Base-by-base conservation (phyloP, 164 flowering plant species). In the Annona squamosa region DNA sequence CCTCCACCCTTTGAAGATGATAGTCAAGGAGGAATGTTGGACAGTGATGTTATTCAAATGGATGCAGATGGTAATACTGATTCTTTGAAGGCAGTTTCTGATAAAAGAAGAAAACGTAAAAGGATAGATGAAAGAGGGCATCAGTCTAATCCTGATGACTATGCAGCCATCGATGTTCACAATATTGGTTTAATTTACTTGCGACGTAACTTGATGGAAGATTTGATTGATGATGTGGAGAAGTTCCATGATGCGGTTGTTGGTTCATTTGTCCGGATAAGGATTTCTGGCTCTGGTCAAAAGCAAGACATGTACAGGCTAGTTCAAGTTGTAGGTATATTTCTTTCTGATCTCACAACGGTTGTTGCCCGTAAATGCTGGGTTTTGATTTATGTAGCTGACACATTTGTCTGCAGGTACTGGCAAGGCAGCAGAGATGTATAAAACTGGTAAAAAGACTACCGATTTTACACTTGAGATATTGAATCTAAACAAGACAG, bases 221-320 rank as follows among this genome's bases (percentile, higher is more conserved):
- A 85, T 73, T 80, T 95, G 67, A 76, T 95, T 74, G 97, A 86
- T 62, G 94, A 95, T 75, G 18, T 74, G 64, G 97, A 89, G 10
- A 82, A 77, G 9, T 91, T 95, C 77, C 83, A 85, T 46, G 88
- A 85, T 57, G 89, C 87, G 81, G 97, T 88, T 72, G 87, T 88
- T 81, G 97, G 97, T 67, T 74, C 92, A 57, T 93, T 93, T 86
- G 98, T 88, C 18, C 85, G 97, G 77, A 88, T 95, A 79, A 87
- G 97, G 76, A 95, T 95, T 71, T 85, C 93, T 75, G 94, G 97
- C 71, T 80, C 85, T 70, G 80, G 65, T 77, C 96, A 90, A 76
- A 95, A 89, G 81, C 98, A 95, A 79, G 99, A 95, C 77, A 81
- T 91, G 79, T 89, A 95, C 83, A 86, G 99, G 85, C 92, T 95